phyloP scores from a whole-genome alignment of 208 protist species.

The Novymonas esmeraldas region DNA sequence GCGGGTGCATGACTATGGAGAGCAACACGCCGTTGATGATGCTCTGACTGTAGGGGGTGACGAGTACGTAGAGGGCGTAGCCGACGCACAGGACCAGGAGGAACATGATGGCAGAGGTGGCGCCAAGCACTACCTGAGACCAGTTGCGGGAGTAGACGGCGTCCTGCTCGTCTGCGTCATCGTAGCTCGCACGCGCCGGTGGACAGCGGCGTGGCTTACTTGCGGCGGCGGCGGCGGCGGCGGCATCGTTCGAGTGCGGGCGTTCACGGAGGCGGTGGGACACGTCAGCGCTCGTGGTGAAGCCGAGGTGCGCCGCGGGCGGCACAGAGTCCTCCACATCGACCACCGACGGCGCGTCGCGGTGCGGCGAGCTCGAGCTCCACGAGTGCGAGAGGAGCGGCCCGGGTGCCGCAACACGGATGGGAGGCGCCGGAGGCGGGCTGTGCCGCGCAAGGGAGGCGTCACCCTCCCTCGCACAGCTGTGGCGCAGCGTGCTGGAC shows the following conservation, averaged over 20 bases:
- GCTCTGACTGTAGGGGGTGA: constrained; percentile 55
- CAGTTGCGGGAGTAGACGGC: constrained; percentile 36
- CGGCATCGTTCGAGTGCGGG: neutral
- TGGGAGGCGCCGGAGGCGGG: neutral
- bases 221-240: neutral
- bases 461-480: neutral
- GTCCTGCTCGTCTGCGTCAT: neutral
- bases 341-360: constrained; percentile 7
- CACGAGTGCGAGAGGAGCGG: neutral
- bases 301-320: neutral
- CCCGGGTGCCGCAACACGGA: neutral
- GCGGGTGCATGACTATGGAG: constrained; percentile 68
- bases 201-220: neutral
- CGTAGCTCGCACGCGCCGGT: neutral
- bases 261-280: neutral
- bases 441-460: neutral
- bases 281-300: neutral
- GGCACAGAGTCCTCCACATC: neutral
- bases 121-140: constrained; percentile 49
- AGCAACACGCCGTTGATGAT: constrained; percentile 58
- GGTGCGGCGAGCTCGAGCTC: neutral
- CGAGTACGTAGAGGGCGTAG: constrained; percentile 54
- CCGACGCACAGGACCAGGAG: constrained; percentile 38
- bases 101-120: constrained; percentile 61
- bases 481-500: neutral